phyloP scores from a whole-genome alignment of 2,329 filamentous ascomycete species.

The Pyrenochaeta sp. region DNA sequence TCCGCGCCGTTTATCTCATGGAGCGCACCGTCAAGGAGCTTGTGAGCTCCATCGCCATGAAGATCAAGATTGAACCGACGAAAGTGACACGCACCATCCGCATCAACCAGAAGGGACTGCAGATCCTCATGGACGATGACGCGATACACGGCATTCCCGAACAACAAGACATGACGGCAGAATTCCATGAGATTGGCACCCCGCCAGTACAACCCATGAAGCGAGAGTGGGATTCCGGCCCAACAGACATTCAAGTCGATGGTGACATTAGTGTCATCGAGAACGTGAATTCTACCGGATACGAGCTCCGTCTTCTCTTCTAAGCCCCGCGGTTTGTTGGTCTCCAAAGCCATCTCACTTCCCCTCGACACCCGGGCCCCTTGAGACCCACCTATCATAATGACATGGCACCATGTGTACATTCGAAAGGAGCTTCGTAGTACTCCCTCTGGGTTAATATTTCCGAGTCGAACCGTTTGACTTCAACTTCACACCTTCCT shows the following conservation, averaged over 20 bases:
- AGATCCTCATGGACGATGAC: conserved; percentile 90
- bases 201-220: conserved; percentile 54
- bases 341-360: conserved; percentile 7
- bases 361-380: conserved; percentile 19
- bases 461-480: conserved; percentile 19
- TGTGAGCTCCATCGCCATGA: conserved; percentile 73
- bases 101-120: conserved; percentile 75
- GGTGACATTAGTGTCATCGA: conserved; percentile 54
- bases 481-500: conserved; percentile 11
- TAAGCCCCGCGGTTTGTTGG: conserved; percentile 28
- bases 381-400: conserved; percentile 33
- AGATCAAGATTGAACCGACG: conserved; percentile 79
- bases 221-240: conserved; percentile 61
- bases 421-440: conserved; percentile 23
- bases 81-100: conserved; percentile 75
- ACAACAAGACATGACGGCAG: conserved; percentile 85
- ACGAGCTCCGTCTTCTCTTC: conserved; percentile 59
- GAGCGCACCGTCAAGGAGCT: conserved; percentile 79
- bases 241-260: conserved; percentile 57
- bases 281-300: conserved; percentile 54
- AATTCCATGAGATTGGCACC: conserved; percentile 69
- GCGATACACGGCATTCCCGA: conserved; percentile 83
- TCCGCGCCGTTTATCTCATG: conserved; percentile 85
- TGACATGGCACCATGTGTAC: conserved; percentile 43
- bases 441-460: conserved; percentile 19